Base-by-base conservation (phyloP, 148 eudicot genomes). In the Rheum nobile region DNA sequence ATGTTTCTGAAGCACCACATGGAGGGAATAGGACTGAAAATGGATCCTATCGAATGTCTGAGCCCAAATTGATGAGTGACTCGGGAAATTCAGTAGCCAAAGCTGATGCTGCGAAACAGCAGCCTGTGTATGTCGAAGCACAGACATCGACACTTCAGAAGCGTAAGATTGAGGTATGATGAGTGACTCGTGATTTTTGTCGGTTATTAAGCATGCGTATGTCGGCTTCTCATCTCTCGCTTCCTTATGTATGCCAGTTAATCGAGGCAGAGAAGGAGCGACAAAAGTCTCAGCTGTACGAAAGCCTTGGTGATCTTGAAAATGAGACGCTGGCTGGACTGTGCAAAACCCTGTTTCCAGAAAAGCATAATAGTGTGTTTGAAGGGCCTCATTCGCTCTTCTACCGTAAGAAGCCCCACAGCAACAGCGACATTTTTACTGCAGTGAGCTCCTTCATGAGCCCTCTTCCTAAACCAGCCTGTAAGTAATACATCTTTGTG, bases 361-460 rank as follows among this genome's bases (percentile, higher is more conserved):
- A 77, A 69, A 77, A 82, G 52, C 48, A n/a, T 0, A 80, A 77
- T 55, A 85, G 88, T 43, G 77, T 87, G 38, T 94, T 97, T 96
- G 83, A 71, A 24, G 91, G 97, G 55, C 89, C 89, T 17, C 90
- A 90, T 75, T 89, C 97, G 34, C 76, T 91, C 71, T 74, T 73
- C 42, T 78, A 75, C 37, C 73, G 41, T 63, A 76, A 74, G 63
- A 77, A 70, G 71, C 42, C 78, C 65, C 78, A 77, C 44, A 73
- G 1, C 10, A 80, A 74, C 31, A 84, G 80, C 76, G 80, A 81
- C 57, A 85, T 94, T 29, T 82, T 84, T 75, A 86, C 80, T 59
- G 93, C 91, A 55, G 78, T 94, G 11, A 78, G 83, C 32, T 79
- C 87, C 11, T 86, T 91, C 32, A 76, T 90, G 87, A 86, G 46